These are phyloP conservation scores for Ganoderma lucidum DNA, from an alignment of 1,284 basidiomycete genomes.

Conservation along the genomic window DNA sequence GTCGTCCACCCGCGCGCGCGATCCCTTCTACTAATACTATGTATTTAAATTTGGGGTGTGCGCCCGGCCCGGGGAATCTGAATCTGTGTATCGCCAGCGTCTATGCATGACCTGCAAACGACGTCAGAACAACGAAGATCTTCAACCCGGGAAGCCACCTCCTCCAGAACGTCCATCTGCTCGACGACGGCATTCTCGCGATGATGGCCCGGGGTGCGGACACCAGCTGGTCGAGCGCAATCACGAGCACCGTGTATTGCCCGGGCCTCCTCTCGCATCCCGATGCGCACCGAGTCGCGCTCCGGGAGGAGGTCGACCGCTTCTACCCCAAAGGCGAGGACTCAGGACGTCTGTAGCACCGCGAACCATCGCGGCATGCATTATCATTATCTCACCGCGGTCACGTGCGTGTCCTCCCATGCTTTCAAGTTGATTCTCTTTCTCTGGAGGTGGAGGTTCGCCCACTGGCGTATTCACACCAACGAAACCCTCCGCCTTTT, in stretches of 20 bases:
- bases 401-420: conserved; percentile 33
- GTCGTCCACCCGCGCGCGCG: conserved; percentile 21
- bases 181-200: conserved; percentile 18
- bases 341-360: conserved; percentile 35
- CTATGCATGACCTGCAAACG: not conserved
- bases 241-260: conserved; percentile 29
- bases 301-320: conserved; percentile 38
- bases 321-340: conserved; percentile 37
- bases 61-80: too few species aligned
- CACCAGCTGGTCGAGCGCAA: conserved; percentile 32
- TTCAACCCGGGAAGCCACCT: not conserved
- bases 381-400: conserved; percentile 40
- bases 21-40: conserved; percentile 33
- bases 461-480: conserved; percentile 41
- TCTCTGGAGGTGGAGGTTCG: conserved; percentile 4
- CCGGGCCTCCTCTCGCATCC: conserved; percentile 27
- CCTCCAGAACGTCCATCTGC: conserved; percentile 10
- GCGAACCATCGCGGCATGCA: conserved; percentile 33
- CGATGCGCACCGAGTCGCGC: conserved; percentile 20
- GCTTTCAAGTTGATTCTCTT: conserved; percentile 12
- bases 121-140: conserved; percentile 33
- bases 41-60: conserved; percentile 4
- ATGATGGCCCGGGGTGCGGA: conserved; percentile 39
- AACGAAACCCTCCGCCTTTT: conserved; percentile 64
- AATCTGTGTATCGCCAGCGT: not conserved